Conservation (phyloP, 495 filamentous ascomycete genomes). For the Lepraria neglecta region DNA sequence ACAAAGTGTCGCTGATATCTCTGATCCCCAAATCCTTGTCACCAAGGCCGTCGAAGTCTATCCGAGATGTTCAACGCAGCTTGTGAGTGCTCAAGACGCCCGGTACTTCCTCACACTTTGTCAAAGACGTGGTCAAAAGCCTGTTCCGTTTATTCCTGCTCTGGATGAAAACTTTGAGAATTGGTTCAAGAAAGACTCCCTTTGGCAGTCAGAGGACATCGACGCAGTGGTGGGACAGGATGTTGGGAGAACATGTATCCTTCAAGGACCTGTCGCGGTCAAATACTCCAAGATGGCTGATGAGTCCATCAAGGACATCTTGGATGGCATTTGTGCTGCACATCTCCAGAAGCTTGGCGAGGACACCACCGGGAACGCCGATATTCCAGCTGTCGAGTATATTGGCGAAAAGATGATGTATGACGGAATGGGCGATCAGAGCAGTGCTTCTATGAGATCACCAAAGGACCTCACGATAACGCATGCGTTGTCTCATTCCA, state of each 20-base stretch:
- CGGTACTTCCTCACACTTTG: conserved; percentile 33
- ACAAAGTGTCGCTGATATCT: neutral
- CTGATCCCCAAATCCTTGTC: no score
- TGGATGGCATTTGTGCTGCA: neutral
- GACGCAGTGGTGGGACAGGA: conserved; percentile 38
- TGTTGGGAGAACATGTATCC: conserved; percentile 35
- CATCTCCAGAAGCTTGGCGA: neutral
- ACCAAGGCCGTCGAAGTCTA: no score
- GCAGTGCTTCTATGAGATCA: no score
- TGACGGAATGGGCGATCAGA: no score
- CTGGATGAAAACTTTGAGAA: conserved; percentile 39
- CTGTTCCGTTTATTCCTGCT: conserved; percentile 37
- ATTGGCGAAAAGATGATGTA: no score
- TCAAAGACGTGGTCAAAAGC: conserved; percentile 32
- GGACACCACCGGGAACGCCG: no score
- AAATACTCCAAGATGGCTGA: conserved; percentile 29
- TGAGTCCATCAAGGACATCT: conserved; percentile 3
- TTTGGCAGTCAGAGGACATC: conserved; percentile 42
- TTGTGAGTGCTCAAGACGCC: conserved; percentile 33
- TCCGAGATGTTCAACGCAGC: no score
- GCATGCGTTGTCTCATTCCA: no score
- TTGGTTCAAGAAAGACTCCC: conserved; percentile 43
- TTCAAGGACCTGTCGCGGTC: conserved; percentile 39
- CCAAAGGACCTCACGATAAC: no score
- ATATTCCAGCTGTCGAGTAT: no score